These are phyloP conservation scores for Spencermartinsiella europaea DNA, from an alignment of 805 yeast species.

Conservation along the genomic window DNA sequence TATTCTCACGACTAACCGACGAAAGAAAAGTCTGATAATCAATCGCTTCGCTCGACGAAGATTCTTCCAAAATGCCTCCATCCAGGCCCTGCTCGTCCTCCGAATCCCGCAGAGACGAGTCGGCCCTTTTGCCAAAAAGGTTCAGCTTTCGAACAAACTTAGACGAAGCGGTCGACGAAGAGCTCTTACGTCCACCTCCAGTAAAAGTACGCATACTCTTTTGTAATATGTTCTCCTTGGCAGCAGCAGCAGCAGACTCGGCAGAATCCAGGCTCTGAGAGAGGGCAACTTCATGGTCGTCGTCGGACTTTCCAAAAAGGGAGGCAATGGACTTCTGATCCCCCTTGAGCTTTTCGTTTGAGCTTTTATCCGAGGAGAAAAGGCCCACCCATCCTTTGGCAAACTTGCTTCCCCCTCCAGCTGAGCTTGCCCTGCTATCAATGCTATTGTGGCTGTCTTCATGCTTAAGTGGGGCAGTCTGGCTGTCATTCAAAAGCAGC, in stretches of 20 bases:
- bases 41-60: neutral
- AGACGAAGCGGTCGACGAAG: constrained; percentile 10
- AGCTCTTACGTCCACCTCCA: constrained; percentile 11
- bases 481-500: constrained; percentile 7
- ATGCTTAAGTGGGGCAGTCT: neutral
- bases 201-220: constrained; percentile 23
- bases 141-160: constrained; percentile 24
- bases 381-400: constrained; percentile 19
- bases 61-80: constrained; percentile 1
- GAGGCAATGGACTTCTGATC: constrained; percentile 21
- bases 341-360: constrained; percentile 7
- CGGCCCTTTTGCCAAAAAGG: constrained; percentile 22
- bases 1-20: neutral
- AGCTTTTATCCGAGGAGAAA: constrained; percentile 14
- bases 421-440: constrained; percentile 9
- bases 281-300: constrained; percentile 12
- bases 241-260: constrained; percentile 8
- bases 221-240: constrained; percentile 19
- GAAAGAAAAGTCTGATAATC: neutral
- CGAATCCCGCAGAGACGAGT: constrained; percentile 5
- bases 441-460: constrained; percentile 4
- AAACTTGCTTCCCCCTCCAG: constrained; percentile 11
- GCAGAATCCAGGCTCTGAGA: constrained; percentile 13
- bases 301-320: constrained; percentile 20
- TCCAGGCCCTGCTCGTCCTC: constrained; percentile 15